Base-by-base conservation (phyloP, 2,329 filamentous ascomycete genomes). In the Juglanconis oblonga region DNA sequence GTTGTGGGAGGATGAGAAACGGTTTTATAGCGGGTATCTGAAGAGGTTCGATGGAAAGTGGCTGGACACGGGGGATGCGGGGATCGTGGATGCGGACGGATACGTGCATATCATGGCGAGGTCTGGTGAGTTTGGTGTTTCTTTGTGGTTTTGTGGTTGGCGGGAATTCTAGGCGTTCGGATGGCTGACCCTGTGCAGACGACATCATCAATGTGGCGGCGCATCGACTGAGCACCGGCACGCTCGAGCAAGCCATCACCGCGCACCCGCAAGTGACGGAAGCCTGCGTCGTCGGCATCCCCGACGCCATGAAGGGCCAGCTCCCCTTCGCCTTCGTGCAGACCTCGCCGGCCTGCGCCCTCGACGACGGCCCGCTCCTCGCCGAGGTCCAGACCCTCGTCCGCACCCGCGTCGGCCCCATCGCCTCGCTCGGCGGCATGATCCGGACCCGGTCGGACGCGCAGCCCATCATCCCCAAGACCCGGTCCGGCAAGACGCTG, bases 191-290 rank as follows among this genome's bases (percentile, higher is more conserved):
- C 29, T 24, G 40, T 9, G 2, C 40, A 68, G 93, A 97, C 76
- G 93, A 97, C 72, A 89, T 97, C 62, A 92, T 97, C 70, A 97
- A 97, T 70, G 93, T 97, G n/a, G 93, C 92, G 45, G 92, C 93
- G 5, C 93, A 97, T 76, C 85, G 93, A 13, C 87, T 97, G 63
- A 94, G 90, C 64, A 97, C 92, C 10, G 91, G 92, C 53, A 84
- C 89, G 38, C 95, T 97, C 72, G 93, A 97, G 75, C 92, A 97
- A 79, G 93, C 91, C 56, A 90, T 97, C 62, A 88, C 92, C 11
- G 87, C 87, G 1, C 92, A 97, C 70, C 87, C 90, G 0, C 78
- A 80, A 3, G 86, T 97, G 55, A 89, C 89, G 35, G 93, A 97
- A 78, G 90, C 89, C 57, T 92, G 91, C 67, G 90, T 97, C 1